phyloP scores from a whole-genome alignment of 306 rosid genomes.

The Trifolium dubium region DNA sequence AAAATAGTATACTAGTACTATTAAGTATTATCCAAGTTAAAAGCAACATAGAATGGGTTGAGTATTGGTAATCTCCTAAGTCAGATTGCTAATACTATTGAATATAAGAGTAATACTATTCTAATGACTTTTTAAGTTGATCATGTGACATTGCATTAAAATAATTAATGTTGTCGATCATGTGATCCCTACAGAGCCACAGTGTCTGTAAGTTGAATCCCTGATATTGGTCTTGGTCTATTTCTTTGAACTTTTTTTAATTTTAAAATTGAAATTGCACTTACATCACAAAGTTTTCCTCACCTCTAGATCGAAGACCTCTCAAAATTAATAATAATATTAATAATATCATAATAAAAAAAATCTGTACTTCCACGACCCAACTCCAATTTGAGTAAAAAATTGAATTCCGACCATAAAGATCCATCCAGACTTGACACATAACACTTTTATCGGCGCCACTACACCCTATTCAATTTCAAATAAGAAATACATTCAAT shows the following conservation, averaged over 20 bases:
- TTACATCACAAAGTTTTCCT: slow-evolving; percentile 27
- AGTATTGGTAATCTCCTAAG: slow-evolving; percentile 17
- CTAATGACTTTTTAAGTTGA: slow-evolving; percentile 23
- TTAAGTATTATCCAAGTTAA: slow-evolving; percentile 37
- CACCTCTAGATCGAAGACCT: slow-evolving; percentile 44
- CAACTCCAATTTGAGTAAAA: slow-evolving; percentile 43
- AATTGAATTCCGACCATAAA: slow-evolving; percentile 47
- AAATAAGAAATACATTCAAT: slow-evolving; percentile 36
- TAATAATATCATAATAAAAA: background rate
- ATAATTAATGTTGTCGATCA: slow-evolving; percentile 34
- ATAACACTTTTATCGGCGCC: slow-evolving; percentile 35
- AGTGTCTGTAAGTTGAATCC: slow-evolving; percentile 46
- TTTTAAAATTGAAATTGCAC: slow-evolving; percentile 25
- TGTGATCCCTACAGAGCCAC: slow-evolving; percentile 45
- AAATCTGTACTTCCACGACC: slow-evolving; percentile 45
- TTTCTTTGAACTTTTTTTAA: slow-evolving; percentile 17
- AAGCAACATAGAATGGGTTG: slow-evolving; percentile 37
- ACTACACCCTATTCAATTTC: slow-evolving; percentile 41
- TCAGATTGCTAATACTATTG: slow-evolving; percentile 11
- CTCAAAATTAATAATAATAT: slow-evolving; percentile 4
- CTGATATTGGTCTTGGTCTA: slow-evolving; percentile 38
- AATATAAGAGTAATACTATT: background rate
- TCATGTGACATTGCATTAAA: slow-evolving; percentile 45
- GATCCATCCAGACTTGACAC: slow-evolving; percentile 52
- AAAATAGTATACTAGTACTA: background rate